phyloP scores from a whole-genome alignment of 2,329 filamentous ascomycete species.

The Claviceps digitariae region DNA sequence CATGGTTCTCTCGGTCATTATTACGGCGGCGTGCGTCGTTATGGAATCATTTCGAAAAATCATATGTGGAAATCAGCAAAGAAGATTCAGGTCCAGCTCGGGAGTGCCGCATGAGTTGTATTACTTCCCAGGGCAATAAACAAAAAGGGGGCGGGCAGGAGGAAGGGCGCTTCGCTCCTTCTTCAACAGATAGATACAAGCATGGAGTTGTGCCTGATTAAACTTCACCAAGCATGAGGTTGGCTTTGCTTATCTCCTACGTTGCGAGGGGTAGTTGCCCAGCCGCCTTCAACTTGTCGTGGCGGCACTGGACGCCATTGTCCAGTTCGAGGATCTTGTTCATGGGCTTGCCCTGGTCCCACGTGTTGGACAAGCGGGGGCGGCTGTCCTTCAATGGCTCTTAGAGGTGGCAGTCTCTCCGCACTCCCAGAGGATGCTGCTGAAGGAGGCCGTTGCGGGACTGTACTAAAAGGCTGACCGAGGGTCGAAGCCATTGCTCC shows the following conservation, averaged over 20 bases:
- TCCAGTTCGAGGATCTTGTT: constrained; percentile 22
- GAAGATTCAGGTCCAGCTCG: background rate
- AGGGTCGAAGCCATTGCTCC: constrained; percentile 29
- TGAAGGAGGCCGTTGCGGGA: constrained; percentile 23
- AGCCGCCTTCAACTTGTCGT: constrained; percentile 21
- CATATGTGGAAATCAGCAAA: background rate
- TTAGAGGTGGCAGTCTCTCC: constrained; percentile 34
- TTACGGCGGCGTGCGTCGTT: background rate
- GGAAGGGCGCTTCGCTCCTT: background rate
- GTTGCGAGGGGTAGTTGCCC: constrained; percentile 20
- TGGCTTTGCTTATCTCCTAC: constrained; percentile 10
- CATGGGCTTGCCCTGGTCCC: constrained; percentile 16
- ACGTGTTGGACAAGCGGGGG: constrained; percentile 10
- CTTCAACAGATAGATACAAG: background rate
- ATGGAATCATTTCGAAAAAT: background rate
- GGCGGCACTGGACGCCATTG: constrained; percentile 22
- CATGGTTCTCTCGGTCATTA: background rate
- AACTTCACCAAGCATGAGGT: constrained; percentile 1
- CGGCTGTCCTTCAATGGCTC: constrained; percentile 27
- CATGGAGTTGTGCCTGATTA: background rate
- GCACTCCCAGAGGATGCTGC: constrained; percentile 23
- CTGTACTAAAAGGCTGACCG: constrained; percentile 21
- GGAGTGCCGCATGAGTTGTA: background rate
- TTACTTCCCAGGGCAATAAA: background rate
- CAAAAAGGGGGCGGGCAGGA: background rate